Conservation (phyloP, 208 protist genomes). For the Trypanosoma platydactyli region DNA sequence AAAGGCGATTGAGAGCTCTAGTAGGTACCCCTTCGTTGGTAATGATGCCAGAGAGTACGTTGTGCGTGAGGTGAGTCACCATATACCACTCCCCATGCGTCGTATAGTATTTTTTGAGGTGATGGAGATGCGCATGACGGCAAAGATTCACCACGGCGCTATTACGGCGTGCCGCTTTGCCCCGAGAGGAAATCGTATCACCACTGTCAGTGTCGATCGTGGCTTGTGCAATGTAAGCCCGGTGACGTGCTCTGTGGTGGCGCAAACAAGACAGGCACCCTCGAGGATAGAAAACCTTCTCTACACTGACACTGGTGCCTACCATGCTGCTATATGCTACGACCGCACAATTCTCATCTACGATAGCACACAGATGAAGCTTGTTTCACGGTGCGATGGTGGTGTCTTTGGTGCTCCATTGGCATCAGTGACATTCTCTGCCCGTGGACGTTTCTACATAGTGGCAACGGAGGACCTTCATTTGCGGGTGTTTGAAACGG, state of each 20-base stretch:
- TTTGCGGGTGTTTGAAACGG: constrained; percentile 68
- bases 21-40: constrained; percentile 20
- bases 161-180: constrained; percentile 44
- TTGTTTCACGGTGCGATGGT: constrained; percentile 60
- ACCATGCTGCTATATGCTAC: constrained; percentile 59
- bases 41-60: constrained; percentile 34
- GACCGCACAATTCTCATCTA: constrained; percentile 73
- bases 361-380: constrained; percentile 58
- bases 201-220: constrained; percentile 59
- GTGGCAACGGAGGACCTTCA: constrained; percentile 63
- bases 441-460: constrained; percentile 69
- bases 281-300: constrained; percentile 30
- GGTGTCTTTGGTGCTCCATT: constrained; percentile 56
- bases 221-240: constrained; percentile 52
- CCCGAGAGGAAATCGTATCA: constrained; percentile 43
- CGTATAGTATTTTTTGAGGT: constrained; percentile 23
- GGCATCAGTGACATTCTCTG: constrained; percentile 52
- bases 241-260: constrained; percentile 29
- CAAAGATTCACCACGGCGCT: constrained; percentile 41
- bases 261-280: constrained; percentile 41
- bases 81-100: constrained; percentile 13
- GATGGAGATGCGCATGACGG: constrained; percentile 14
- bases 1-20: constrained; percentile 46
- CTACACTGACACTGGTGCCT: constrained; percentile 57
- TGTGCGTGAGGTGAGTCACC: constrained; percentile 30